Base-by-base conservation (phyloP, 139 green algal genomes). In the Haematococcus lacustris region DNA sequence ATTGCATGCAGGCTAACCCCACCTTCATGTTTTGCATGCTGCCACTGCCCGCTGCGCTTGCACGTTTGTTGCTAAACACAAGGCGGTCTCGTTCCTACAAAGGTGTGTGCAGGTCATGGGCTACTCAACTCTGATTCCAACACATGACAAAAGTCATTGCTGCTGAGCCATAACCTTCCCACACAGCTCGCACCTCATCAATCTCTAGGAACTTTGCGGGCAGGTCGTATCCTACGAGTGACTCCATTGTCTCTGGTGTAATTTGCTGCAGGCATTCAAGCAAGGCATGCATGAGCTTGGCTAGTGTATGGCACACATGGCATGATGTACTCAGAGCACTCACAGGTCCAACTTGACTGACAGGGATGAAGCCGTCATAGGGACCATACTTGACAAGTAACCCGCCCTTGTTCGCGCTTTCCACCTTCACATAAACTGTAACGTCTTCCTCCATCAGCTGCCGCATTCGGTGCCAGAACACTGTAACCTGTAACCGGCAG, bases 191-290 rank as follows among this genome's bases (percentile, higher is more conserved):
- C 51, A 88, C 85, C 79, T 97, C 88, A 38, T 98, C 92, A 30
- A 97, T 87, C 82, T 99, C 95, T 47, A 97, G 76, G 74, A 99
- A 91, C 86, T 97, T 98, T 41, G 95, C 83, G 25, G 82, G 83
- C 43, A 98, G 76, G 30, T 86, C 76, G 34, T 80, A 74, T 69
- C 90, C 94, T 3, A 98, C 68, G 47, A 94, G 77, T n/a, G 79
- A 77, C 59, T 96, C 89, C 76, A 92, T 86, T 68, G 73, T 88
- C n/a, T 81, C 84, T 5, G 75, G 40, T 37, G 67, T 83, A 57
- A 88, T 79, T 41, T 50, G 35, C 83, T 88, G 79, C 73, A 53
- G 1, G 50, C 47, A 57, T n/a, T n/a, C n/a, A n/a, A n/a, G n/a
- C n/a, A n/a, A n/a, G n/a, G n/a, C n/a, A n/a, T n/a, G n/a, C n/a